Conservation (phyloP, 345 rosid genomes). For the Passiflora organensis region DNA sequence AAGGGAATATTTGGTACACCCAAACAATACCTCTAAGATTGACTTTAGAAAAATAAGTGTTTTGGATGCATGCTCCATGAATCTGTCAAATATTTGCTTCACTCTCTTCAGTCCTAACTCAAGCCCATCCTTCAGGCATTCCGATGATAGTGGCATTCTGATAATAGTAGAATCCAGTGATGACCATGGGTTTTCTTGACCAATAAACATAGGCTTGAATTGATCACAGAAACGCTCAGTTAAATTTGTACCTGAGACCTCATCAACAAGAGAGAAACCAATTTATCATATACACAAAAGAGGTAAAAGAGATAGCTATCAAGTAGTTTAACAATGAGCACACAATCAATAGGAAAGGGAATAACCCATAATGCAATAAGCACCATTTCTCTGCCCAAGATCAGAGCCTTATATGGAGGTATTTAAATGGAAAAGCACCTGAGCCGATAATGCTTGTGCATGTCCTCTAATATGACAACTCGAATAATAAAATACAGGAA, state of each 20-base stretch:
- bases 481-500: too few species aligned
- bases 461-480: too few species aligned
- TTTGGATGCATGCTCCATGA: conserved; percentile 70
- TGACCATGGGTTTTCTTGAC: conserved; percentile 63
- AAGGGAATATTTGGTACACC: not conserved
- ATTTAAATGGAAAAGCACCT: too few species aligned
- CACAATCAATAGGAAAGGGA: too few species aligned
- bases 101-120: conserved; percentile 60
- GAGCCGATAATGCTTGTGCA: too few species aligned
- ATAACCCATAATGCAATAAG: too few species aligned
- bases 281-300: too few species aligned
- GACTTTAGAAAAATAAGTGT: conserved; percentile 75
- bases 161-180: conserved; percentile 67
- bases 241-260: conserved; percentile 71
- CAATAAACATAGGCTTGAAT: conserved; percentile 77
- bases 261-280: conserved; percentile 2
- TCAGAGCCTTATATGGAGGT: too few species aligned
- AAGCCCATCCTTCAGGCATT: conserved; percentile 68
- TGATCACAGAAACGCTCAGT: conserved; percentile 76
- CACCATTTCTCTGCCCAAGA: too few species aligned
- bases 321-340: too few species aligned
- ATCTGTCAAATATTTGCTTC: conserved; percentile 56
- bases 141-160: conserved; percentile 84
- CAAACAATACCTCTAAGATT: conserved; percentile 59
- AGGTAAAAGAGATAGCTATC: too few species aligned